phyloP scores from a whole-genome alignment of 495 filamentous ascomycete genomes.

The Daldinia decipiens region DNA sequence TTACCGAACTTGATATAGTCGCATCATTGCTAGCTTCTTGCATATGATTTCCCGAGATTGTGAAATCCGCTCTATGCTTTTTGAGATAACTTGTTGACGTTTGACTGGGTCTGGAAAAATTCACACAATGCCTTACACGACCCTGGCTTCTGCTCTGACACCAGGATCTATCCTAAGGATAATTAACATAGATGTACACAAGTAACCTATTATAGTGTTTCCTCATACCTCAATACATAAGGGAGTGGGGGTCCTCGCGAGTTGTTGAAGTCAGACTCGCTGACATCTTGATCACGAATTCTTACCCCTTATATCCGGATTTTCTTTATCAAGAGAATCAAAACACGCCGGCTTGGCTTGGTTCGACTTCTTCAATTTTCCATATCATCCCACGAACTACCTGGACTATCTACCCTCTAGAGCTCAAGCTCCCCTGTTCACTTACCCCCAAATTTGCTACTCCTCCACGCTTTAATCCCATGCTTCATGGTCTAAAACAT shows the following conservation, averaged over 20 bases:
- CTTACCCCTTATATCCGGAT: slow-evolving; percentile 22
- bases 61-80: slow-evolving; percentile 31
- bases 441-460: slow-evolving; percentile 28
- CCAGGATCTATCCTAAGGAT: slow-evolving; percentile 23
- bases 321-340: slow-evolving; percentile 32
- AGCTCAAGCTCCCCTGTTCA: slow-evolving; percentile 26
- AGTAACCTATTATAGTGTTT: slow-evolving; percentile 24
- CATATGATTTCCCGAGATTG: slow-evolving; percentile 42
- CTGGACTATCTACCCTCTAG: slow-evolving; percentile 5
- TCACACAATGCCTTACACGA: slow-evolving; percentile 23
- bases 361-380: slow-evolving; percentile 15
- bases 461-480: slow-evolving; percentile 22
- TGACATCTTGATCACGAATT: slow-evolving; percentile 23
- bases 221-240: slow-evolving; percentile 38
- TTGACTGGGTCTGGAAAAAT: slow-evolving; percentile 44
- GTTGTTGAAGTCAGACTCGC: slow-evolving; percentile 14
- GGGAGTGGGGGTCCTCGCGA: slow-evolving; percentile 34
- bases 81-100: slow-evolving; percentile 44
- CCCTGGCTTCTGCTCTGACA: slow-evolving; percentile 30
- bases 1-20: slow-evolving; percentile 43
- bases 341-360: slow-evolving; percentile 21
- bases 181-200: slow-evolving; percentile 26
- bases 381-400: slow-evolving; percentile 31
- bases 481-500: slow-evolving; percentile 1
- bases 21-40: slow-evolving; percentile 37